Percentiles rank a stretch among this genome's conserved stretches.
Conservation (phyloP, 495 filamentous ascomycete species). For the Trichoderma asperelloides region DNA sequence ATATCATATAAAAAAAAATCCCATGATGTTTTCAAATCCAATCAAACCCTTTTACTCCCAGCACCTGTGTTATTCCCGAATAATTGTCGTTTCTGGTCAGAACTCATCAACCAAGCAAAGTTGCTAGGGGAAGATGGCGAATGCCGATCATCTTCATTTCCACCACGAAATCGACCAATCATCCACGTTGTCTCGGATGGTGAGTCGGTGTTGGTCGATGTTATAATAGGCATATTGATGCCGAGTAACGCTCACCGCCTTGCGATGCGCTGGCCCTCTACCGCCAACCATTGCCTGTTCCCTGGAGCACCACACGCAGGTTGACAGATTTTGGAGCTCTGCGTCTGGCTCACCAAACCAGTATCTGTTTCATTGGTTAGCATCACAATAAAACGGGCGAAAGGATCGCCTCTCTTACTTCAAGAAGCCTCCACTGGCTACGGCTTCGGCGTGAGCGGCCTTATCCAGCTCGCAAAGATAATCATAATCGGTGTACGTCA, state of each 20-base stretch:
- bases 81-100: not conserved
- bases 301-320: slow-evolving; percentile 65
- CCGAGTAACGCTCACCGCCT: slow-evolving; percentile 40
- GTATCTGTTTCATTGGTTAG: slow-evolving; percentile 43
- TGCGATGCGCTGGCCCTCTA: slow-evolving; percentile 47
- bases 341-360: slow-evolving; percentile 68
- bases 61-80: not conserved
- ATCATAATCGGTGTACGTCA: slow-evolving; percentile 48
- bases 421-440: slow-evolving; percentile 67
- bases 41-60: not conserved
- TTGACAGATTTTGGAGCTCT: slow-evolving; percentile 60
- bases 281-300: slow-evolving; percentile 64
- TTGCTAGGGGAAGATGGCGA: not conserved
- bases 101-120: not conserved
- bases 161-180: slow-evolving; percentile 54
- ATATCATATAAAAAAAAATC: not conserved
- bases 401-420: slow-evolving; percentile 41
- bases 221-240: slow-evolving; percentile 48
- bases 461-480: slow-evolving; percentile 61
- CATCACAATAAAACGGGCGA: not conserved
- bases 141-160: slow-evolving; percentile 17
- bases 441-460: slow-evolving; percentile 69
- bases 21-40: not conserved
- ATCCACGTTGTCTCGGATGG: slow-evolving; percentile 45
- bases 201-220: slow-evolving; percentile 56